These are phyloP conservation scores for Dipodascopsis tothii DNA, from an alignment of 805 yeast genomes.

Conservation along the genomic window DNA sequence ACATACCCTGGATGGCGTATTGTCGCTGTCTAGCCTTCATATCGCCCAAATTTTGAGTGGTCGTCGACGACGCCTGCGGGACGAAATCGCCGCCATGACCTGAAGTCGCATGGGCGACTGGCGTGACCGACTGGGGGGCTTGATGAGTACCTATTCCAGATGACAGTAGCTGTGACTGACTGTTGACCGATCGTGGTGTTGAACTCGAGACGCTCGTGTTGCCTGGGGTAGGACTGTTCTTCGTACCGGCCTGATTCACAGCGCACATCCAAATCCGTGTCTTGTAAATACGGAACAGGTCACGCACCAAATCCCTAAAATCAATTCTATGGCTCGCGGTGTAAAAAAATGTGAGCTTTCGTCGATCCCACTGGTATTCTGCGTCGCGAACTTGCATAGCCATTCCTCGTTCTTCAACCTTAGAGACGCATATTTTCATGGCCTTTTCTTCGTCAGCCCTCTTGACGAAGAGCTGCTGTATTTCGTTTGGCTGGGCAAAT, in stretches of 20 bases:
- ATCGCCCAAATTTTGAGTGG: neutral
- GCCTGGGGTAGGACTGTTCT: neutral
- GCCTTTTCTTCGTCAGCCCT: slow-evolving; percentile 65
- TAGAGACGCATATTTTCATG: slow-evolving; percentile 53
- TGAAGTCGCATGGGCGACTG: too few species aligned
- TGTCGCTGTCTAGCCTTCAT: neutral
- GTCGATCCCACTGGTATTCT: slow-evolving; percentile 79
- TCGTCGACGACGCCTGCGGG: too few species aligned
- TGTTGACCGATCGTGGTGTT: neutral
- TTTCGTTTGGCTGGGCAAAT: slow-evolving; percentile 55
- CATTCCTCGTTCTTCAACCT: slow-evolving; percentile 42
- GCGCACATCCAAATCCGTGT: slow-evolving; percentile 88
- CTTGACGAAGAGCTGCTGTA: slow-evolving; percentile 51
- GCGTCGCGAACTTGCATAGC: slow-evolving; percentile 64
- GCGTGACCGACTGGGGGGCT: neutral
- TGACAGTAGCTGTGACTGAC: neutral
- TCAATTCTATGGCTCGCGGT: slow-evolving; percentile 60
- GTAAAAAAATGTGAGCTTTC: slow-evolving; percentile 72
- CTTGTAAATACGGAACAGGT: slow-evolving; percentile 65
- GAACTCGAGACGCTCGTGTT: neutral
- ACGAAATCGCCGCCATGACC: too few species aligned
- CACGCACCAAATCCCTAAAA: slow-evolving; percentile 69
- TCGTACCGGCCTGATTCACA: slow-evolving; percentile 30
- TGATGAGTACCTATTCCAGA: too few species aligned
- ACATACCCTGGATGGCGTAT: neutral